phyloP scores from a whole-genome alignment of 2,329 filamentous ascomycete species.

The Diatrype stigma region DNA sequence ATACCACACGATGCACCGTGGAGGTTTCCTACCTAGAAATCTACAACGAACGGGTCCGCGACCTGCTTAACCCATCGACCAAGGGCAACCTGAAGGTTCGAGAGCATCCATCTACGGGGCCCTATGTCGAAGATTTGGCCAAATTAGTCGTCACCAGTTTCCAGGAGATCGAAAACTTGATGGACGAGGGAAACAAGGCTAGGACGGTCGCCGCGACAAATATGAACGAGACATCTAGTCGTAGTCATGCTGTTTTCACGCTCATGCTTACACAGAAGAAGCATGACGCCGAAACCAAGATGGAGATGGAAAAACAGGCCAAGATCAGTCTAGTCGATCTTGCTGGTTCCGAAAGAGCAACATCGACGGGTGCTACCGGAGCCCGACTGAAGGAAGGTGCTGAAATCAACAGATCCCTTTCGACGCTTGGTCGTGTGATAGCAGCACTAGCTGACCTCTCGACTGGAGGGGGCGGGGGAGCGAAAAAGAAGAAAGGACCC shows the following conservation, averaged over 20 bases:
- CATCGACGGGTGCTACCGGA: constrained; percentile 93
- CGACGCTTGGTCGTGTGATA: constrained; percentile 95
- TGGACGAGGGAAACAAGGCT: constrained; percentile 99
- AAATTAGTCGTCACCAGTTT: constrained; percentile 93
- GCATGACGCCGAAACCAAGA: constrained; percentile 84
- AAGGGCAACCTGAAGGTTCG: constrained; percentile 96
- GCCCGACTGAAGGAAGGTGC: constrained; percentile 95
- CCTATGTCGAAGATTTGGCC: constrained; percentile 95
- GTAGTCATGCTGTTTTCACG: constrained; percentile 97
- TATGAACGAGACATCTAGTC: constrained; percentile 99
- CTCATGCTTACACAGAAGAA: constrained; percentile 92
- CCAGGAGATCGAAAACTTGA: constrained; percentile 91
- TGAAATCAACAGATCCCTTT: constrained; percentile 95
- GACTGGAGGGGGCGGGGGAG: constrained; percentile 49
- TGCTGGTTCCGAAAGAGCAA: constrained; percentile 94
- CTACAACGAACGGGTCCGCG: constrained; percentile 95
- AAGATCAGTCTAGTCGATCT: constrained; percentile 98
- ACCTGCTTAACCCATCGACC: constrained; percentile 89
- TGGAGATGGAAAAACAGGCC: constrained; percentile 96
- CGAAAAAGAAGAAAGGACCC: constrained; percentile 72
- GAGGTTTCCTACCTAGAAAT: constrained; percentile 99
- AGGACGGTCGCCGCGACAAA: constrained; percentile 97
- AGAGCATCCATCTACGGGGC: constrained; percentile 95
- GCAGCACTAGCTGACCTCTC: constrained; percentile 90
- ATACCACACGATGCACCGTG: constrained; percentile 80